A percentile compares a stretch with the other conserved stretches of the same genome.
Evolutionary conservation across 306 rosid genomes (phyloP).

Genomic region (Cucumis cinereus): DNA sequence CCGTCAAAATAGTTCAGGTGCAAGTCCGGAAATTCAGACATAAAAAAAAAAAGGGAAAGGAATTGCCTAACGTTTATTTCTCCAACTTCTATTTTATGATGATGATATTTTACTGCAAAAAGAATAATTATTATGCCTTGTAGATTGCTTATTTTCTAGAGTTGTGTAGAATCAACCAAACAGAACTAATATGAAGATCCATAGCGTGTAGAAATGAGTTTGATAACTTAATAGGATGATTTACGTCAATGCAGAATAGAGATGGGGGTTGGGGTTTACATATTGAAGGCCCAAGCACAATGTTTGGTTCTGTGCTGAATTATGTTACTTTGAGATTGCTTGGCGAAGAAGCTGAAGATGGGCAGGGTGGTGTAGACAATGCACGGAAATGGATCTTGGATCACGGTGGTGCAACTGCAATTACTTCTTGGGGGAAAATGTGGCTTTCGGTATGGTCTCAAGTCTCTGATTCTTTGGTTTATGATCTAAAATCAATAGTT

Average conservation of each 20-base stretch:
- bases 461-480: not conserved
- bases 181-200: not conserved
- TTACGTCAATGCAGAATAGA: slow-evolving; percentile 14
- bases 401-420: slow-evolving; percentile 20
- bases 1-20: not conserved
- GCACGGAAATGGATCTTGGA: slow-evolving; percentile 27
- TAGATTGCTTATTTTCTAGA: not conserved
- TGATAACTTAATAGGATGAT: not conserved
- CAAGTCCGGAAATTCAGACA: not conserved
- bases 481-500: not conserved
- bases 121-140: not conserved
- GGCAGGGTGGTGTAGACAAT: slow-evolving; percentile 12
- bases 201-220: not conserved
- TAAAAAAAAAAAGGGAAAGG: not conserved
- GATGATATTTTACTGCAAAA: not conserved
- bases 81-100: not conserved
- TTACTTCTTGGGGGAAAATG: slow-evolving; percentile 32
- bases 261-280: slow-evolving; percentile 36
- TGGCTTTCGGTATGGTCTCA: slow-evolving; percentile 23
- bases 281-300: slow-evolving; percentile 29
- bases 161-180: not conserved
- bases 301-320: slow-evolving; percentile 20
- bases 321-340: slow-evolving; percentile 23
- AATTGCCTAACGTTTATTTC: not conserved
- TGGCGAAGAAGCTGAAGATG: slow-evolving; percentile 26